Evolutionary conservation across 139 green algal species (phyloP), one percentile per base, ranked within the genome.

Genomic region (Micromonas pusilla): DNA sequence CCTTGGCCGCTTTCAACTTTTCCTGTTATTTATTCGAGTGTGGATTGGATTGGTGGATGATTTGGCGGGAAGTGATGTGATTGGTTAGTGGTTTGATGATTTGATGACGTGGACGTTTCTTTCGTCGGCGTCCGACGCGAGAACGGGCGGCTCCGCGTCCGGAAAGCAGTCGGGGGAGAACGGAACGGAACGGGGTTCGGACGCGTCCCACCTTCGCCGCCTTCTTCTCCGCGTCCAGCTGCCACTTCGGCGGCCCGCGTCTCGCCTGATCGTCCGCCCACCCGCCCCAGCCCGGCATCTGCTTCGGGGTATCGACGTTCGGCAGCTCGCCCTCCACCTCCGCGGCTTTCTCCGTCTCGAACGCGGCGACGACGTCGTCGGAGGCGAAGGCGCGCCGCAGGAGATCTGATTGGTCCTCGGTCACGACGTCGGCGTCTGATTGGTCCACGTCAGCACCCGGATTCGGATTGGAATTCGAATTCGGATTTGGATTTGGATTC

Each of bases 341-440:
- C 45, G 36, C 38, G 37, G 36, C n/a, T 72, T 98, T 98, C 4
- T 88, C 87, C 30, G 81, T 86, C 20, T 82, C 89, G 88, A 98
- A 98, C 52, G 97, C 92, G 3, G 88, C 87, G 53, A 87, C 86
- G 20, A 97, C 94, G 83, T 97, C 94, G 76, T 98, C 94, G 0
- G 87, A 91, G 0, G 93, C 92, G 88, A 75, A 75, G n/a, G 68
- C 68, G 36, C 68, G 68, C 21, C 21, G 26, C 23, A 75, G n/a
- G 25, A 75, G 53, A 1, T 60, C 37, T 31, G 19, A 16, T 20
- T 75, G 31, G 33, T 75, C 30, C 37, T n/a, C 21, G 1, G 13
- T 21, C 1, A 16, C 65, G n/a, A 57, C n/a, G n/a, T n/a, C n/a
- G n/a, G n/a, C n/a, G n/a, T n/a, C n/a, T n/a, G n/a, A n/a, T n/a